Conservation (phyloP, 2,329 filamentous ascomycete species). For the Monilinia vaccinii-corymbosi region DNA sequence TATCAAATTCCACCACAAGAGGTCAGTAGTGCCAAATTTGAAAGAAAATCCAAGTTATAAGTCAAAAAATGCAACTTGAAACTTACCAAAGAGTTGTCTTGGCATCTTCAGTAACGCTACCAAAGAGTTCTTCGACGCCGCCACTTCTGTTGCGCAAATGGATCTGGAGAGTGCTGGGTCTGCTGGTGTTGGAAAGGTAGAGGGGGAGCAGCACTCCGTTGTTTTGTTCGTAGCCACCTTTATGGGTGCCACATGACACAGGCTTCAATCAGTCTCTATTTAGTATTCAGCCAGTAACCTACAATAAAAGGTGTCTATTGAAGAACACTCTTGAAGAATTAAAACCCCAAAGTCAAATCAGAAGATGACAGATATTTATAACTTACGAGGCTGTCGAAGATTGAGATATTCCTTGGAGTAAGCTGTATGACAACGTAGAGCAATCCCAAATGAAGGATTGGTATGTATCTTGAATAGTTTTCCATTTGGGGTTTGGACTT, state of each 20-base stretch:
- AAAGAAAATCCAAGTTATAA: neutral
- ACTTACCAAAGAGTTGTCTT: neutral
- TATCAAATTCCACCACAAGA: neutral
- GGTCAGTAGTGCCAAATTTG: neutral
- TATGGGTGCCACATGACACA: neutral
- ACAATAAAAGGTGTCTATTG: neutral
- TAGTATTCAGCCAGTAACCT: neutral
- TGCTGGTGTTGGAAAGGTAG: neutral
- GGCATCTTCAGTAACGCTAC: neutral
- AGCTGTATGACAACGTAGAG: too few relatives aligned
- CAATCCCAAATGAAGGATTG: too few relatives aligned
- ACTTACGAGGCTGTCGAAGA: neutral
- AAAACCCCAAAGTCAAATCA: neutral
- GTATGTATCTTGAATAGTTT: too few relatives aligned
- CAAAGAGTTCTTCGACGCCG: too few relatives aligned
- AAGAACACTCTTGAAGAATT: neutral
- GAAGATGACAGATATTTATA: neutral
- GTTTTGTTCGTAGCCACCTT: neutral
- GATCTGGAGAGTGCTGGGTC: neutral
- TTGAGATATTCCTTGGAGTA: too few relatives aligned
- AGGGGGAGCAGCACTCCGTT: neutral
- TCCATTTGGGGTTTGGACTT: neutral
- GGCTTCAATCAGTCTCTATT: neutral
- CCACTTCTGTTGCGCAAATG: neutral
- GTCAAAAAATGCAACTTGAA: neutral